Conservation (phyloP, 2,329 filamentous ascomycete species). For the Catunica adiposa region DNA sequence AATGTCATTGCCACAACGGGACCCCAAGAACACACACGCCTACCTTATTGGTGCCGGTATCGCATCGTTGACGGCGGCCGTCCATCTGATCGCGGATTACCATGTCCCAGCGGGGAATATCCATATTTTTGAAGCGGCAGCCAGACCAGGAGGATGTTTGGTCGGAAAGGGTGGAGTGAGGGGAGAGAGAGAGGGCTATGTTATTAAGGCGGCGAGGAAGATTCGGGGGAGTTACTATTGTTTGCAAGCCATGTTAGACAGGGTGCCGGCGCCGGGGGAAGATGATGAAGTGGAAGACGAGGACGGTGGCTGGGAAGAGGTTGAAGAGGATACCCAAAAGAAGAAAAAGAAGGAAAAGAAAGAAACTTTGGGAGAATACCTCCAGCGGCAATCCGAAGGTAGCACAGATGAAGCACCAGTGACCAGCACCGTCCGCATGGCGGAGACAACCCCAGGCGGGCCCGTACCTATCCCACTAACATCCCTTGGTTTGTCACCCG, state of each 20-base stretch:
- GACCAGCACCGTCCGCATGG: constrained; percentile 10
- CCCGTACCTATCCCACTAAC: constrained; percentile 10
- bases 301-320: not conserved
- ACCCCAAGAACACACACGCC: not conserved
- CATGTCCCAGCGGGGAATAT: constrained; percentile 21
- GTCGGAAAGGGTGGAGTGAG: constrained; percentile 18
- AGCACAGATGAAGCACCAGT: not conserved
- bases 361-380: constrained; percentile 11
- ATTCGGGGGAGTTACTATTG: constrained; percentile 22
- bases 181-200: constrained; percentile 20
- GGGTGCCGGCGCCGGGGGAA: constrained; percentile 8
- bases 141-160: constrained; percentile 20
- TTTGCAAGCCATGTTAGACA: constrained; percentile 18
- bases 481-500: constrained; percentile 10
- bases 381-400: constrained; percentile 5
- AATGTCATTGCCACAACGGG: not conserved
- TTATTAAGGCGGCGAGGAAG: constrained; percentile 22
- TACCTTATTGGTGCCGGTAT: constrained; percentile 24
- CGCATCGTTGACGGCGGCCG: constrained; percentile 22
- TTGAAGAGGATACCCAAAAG: not conserved
- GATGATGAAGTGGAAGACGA: not conserved
- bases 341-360: not conserved
- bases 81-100: constrained; percentile 22
- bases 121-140: constrained; percentile 22
- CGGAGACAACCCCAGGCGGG: not conserved